Evolutionary conservation across 176 grass and related monocot genomes (phyloP).

Genomic region (Carex cristatella): DNA sequence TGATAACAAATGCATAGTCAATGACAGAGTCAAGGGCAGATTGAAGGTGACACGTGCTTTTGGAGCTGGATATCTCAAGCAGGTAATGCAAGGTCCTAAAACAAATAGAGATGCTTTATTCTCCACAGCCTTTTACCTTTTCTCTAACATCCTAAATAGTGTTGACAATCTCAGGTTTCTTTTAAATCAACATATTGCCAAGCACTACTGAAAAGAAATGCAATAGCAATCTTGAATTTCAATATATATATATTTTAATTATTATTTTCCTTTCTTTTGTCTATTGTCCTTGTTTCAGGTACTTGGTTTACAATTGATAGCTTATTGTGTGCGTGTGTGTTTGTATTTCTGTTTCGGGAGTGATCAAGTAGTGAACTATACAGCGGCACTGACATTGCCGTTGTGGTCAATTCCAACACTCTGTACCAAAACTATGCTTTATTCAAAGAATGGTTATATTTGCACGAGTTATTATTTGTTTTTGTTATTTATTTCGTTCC

Average conservation of each 20-base stretch:
- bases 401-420: background rate
- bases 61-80: conserved; percentile 90
- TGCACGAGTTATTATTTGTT: background rate
- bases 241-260: background rate
- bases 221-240: background rate
- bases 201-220: background rate
- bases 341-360: background rate
- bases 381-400: background rate
- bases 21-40: conserved; percentile 87
- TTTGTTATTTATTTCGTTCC: background rate
- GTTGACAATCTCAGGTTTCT: background rate
- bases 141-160: background rate
- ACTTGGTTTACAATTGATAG: background rate
- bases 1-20: conserved; percentile 77
- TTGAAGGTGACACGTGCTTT: conserved; percentile 89
- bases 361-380: background rate
- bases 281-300: background rate
- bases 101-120: background rate
- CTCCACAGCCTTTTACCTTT: background rate
- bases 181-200: background rate
- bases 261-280: background rate
- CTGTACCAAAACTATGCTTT: background rate
- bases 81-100: conserved; percentile 39
- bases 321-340: background rate
- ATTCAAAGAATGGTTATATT: background rate